Percentiles rank a stretch among this genome's conserved stretches.
Evolutionary conservation across 495 filamentous ascomycete genomes (phyloP).

Genomic region (Trichoderma reesei): DNA sequence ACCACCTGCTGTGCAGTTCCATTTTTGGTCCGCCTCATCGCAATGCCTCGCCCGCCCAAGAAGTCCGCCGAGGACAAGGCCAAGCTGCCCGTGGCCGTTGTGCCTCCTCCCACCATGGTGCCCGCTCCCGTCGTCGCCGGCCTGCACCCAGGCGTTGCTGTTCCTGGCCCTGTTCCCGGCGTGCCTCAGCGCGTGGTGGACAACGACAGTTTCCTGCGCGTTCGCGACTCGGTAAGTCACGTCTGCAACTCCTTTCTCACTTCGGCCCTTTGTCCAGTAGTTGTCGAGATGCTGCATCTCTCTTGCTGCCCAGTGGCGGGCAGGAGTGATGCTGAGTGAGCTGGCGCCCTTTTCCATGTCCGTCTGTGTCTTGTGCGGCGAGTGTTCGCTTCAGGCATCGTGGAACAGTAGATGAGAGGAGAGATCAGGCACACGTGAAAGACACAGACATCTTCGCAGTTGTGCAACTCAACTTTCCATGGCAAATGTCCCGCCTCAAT

Average conservation of each 20-base stretch:
- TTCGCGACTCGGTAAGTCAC: slow-evolving; percentile 44
- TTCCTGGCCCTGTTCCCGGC: slow-evolving; percentile 14
- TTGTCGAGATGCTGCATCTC: background rate
- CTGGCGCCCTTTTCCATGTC: background rate
- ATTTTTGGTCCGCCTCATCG: slow-evolving; percentile 13
- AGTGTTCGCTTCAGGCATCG: background rate
- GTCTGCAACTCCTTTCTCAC: too few relatives aligned
- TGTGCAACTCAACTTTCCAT: too few relatives aligned
- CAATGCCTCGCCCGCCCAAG: slow-evolving; percentile 30
- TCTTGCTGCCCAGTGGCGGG: background rate
- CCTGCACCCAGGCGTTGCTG: slow-evolving; percentile 11
- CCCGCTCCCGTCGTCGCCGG: slow-evolving; percentile 26
- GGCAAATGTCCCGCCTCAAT: too few relatives aligned
- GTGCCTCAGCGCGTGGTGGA: slow-evolving; percentile 33
- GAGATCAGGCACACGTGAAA: background rate
- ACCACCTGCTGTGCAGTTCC: too few relatives aligned
- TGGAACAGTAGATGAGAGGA: background rate
- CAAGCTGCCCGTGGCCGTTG: slow-evolving; percentile 11
- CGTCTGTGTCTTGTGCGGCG: background rate
- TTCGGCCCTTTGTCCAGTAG: slow-evolving; percentile 14
- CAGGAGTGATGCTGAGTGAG: background rate
- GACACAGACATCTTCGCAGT: too few relatives aligned
- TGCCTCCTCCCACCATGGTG: slow-evolving; percentile 2
- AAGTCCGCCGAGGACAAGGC: slow-evolving; percentile 15
- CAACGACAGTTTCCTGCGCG: slow-evolving; percentile 37